Base-by-base conservation (phyloP, 192 early-diverging fungal species). In the Mortierella alpina region DNA sequence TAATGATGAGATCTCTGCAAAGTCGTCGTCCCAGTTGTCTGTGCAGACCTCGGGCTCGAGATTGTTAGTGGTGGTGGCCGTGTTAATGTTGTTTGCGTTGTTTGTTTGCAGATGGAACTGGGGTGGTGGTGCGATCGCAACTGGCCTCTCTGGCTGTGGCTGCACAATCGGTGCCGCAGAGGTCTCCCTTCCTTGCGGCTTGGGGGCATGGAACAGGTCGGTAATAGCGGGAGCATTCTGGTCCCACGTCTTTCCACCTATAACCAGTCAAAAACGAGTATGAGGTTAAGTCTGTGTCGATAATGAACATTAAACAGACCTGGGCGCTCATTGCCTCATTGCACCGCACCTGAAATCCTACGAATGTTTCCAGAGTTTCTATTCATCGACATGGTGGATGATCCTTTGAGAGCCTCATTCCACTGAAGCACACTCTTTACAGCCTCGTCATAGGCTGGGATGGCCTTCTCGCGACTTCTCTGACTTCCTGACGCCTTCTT, bases 1-100 rank as follows among this genome's bases (percentile, higher is more conserved):
- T 15, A 76, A 53, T 5, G 73, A 80, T 17, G 61, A 42, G 17
- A 81, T 78, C 0, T 82, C 84, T 23, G 67, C 73, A 75, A 82
- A 82, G 60, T 82, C 84, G 52, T 82, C 84, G 58, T 85, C 84
- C 84, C 84, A 85, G 54, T 78, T 85, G 47, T 82, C 70, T 2
- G 56, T 59, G 18, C 40, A 56, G 44, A 52, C 41, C 17, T 78
- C 80, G 14, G 74, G 73, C 23, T 82, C 74, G 45, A 63, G 77
- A 18, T 72, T 80, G 49, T 54, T 80, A 12, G 62, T 62, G 54
- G 11, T 49, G 10, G 59, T 65, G 15, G 52, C 45, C 14, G 17
- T 46, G n/a, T 12, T 63, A 42, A 47, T 61, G 42, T 63, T 58
- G 50, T 44, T 59, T 9, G 54, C 31, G 14, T 46, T 63, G 45